Base-by-base conservation (phyloP, 805 yeast genomes). In the Starmerella khaoyaiensis region DNA sequence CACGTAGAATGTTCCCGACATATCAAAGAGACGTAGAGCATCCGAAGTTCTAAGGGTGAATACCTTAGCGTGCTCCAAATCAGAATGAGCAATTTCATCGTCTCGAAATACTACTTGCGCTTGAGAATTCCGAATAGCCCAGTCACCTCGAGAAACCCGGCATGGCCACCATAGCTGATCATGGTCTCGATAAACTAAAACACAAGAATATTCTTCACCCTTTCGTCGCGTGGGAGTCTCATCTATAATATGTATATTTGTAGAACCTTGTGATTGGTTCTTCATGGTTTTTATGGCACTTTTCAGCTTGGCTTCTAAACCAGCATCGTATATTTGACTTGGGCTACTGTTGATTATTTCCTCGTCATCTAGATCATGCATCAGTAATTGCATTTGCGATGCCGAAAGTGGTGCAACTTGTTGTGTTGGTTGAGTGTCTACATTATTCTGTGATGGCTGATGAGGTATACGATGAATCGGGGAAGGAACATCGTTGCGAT, bases 81-180 rank as follows among this genome's bases (percentile, higher is more conserved):
- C 39, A 5, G 27, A 34, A 6, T 6, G 9, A 4, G 36, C 48
- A 10, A 20, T 14, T 15, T 43, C 35, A 19, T 40, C 36, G 19
- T 39, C 29, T 21, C 42, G 26, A 22, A 45, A 45, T 20, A 34
- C 24, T 9, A 45, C 48, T 10, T n/a, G 1, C 2, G 45, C 36
- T 20, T 25, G 19, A 7, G 17, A 3, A n/a, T 24, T 21, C 8
- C 24, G 9, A 16, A 11, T 11, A 21, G 35, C 37, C 34, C 36
- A 39, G 23, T 44, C 48, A 4, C 6, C 17, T 8, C 24, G 23
- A 4, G 21, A 17, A 2, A 33, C 43, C 5, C 41, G 28, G 15
- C 39, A 39, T 9, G 48, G 48, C 42, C 47, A 45, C 48, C 48
- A 45, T 12, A 14, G 21, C 17, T 37, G 36, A 20, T 40, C 40